A percentile compares a stretch with the other conserved stretches of the same genome.
These are phyloP conservation scores for Fraxinus baroniana DNA, from an alignment of 305 asterid species.

Conservation along the genomic window DNA sequence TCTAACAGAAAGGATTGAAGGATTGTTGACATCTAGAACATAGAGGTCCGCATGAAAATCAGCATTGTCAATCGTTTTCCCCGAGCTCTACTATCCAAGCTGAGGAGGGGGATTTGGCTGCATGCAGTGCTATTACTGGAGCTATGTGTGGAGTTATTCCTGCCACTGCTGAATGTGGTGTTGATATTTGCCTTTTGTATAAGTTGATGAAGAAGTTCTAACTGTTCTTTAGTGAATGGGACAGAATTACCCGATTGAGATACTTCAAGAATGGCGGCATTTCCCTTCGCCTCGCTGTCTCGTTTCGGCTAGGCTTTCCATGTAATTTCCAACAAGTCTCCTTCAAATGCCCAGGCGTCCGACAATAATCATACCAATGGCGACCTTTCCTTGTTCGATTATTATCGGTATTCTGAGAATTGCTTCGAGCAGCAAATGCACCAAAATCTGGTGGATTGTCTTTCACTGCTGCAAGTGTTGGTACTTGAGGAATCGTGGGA, in stretches of 20 bases:
- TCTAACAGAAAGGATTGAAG: neutral
- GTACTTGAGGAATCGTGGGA: neutral
- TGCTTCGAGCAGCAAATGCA: neutral
- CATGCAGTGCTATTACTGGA: neutral
- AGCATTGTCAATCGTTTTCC: conserved; percentile 20
- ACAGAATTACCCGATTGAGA: neutral
- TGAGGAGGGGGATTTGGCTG: neutral
- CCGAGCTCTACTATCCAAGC: conserved; percentile 5
- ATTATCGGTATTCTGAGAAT: neutral
- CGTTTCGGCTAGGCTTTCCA: neutral
- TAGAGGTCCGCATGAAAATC: neutral
- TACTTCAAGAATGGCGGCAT: neutral
- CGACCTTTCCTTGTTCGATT: neutral
- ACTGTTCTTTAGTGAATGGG: neutral
- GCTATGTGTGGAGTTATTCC: neutral
- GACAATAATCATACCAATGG: neutral
- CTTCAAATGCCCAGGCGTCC: neutral
- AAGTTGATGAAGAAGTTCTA: neutral
- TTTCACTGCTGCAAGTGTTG: neutral
- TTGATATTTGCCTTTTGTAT: neutral
- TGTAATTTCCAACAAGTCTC: neutral
- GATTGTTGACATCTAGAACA: neutral
- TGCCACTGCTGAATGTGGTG: neutral
- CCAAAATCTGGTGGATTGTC: neutral
- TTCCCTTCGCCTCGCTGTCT: neutral